Base-by-base conservation (phyloP, 345 rosid species). In the Dimocarpus longan region DNA sequence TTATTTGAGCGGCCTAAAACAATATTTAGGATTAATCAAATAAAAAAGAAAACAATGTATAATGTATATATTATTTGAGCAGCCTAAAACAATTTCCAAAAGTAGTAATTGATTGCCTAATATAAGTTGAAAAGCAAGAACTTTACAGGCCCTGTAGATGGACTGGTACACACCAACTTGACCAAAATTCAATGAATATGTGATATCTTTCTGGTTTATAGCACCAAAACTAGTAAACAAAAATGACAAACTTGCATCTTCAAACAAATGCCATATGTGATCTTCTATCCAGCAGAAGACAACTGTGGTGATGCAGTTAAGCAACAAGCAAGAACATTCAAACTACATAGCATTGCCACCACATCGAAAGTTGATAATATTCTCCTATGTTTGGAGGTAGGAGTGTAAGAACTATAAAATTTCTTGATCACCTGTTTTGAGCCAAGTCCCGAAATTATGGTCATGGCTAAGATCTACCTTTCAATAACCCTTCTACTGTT, bases 401-500 rank as follows among this genome's bases (percentile, higher is more conserved):
- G 21, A 59, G 64, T 75, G 44, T 42, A 5, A 75, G 19, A 18
- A 40, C 43, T 5, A 24, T 62, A 74, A 63, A 40, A 40, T 44
- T 22, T 24, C 18, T 15, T 10, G 54, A 50, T 50, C 56, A 75
- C 81, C 46, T 9, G 78, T 59, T 16, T 72, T 37, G 13, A 46
- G 50, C 60, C 68, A 24, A 13, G 11, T 73, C 72, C 52, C 13
- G 73, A 77, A 72, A 37, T 1, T 26, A 44, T 15, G 50, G 56
- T 68, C 81, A 48, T 57, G 86, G 10, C 19, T 32, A 32, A 32
- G 68, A 70, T 66, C 76, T 75, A 91, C 81, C 94, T 86, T 77
- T 87, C 90, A 63, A 88, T 91, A 56, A 91, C 88, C 8, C 91
- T 85, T 48, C 92, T 84, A 39, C 86, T 85, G 71, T 90, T 91